Conservation (phyloP, 2,329 filamentous ascomycete genomes). For the Ambrosiella cleistominuta region DNA sequence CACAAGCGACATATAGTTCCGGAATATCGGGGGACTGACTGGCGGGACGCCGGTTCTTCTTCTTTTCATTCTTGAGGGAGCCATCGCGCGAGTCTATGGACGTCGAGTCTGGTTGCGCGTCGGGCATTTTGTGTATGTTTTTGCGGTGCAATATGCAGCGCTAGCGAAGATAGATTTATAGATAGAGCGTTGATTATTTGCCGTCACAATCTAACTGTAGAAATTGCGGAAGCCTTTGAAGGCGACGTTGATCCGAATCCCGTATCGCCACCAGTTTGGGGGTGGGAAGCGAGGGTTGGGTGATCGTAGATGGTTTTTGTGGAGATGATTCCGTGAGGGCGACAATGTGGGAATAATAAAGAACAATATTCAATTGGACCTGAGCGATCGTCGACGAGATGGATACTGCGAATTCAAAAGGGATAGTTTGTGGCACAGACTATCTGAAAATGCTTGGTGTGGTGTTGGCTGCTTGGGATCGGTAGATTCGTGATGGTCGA, state of each 20-base stretch:
- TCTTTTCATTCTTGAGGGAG: conserved; percentile 47
- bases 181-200: background rate
- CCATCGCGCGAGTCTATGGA: conserved; percentile 39
- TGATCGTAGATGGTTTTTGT: background rate
- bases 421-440: background rate
- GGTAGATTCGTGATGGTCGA: too few relatives aligned
- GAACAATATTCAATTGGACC: background rate
- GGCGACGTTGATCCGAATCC: background rate
- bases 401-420: background rate
- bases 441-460: background rate
- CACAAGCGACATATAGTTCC: background rate
- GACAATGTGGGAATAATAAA: background rate
- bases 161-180: background rate
- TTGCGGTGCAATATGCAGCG: background rate
- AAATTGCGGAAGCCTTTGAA: background rate
- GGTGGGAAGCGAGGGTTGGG: background rate
- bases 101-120: conserved; percentile 22
- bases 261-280: background rate
- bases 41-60: conserved; percentile 80
- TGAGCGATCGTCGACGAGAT: background rate
- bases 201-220: background rate
- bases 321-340: background rate
- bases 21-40: conserved; percentile 39
- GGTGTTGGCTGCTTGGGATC: too few relatives aligned
- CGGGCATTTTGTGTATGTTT: conserved; percentile 27